Evolutionary conservation across 2,329 filamentous ascomycete genomes (phyloP), one percentile per base, ranked within the genome.

Genomic region (Graphiopsis chlorocephala): DNA sequence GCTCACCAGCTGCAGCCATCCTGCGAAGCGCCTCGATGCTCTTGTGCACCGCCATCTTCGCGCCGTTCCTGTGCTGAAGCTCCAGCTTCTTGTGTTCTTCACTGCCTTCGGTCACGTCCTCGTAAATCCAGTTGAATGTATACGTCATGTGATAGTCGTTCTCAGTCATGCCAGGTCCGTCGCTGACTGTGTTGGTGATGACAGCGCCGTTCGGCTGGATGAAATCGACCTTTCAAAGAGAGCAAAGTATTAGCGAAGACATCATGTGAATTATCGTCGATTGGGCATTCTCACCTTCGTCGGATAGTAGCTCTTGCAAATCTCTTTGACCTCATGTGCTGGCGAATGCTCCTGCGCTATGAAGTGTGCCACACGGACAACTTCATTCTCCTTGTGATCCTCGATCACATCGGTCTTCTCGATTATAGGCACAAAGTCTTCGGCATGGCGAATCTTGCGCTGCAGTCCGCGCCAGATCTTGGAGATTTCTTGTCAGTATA

Each of bases 341-440:
- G 75, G 72, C 23, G 73, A 72, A 33, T 66, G 68, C 25, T 31
- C 45, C 23, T 65, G 59, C 8, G 72, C 69, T 65, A 77, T 77
- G 70, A 83, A 82, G 59, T 72, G 70, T 0, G 80, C 79, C 4
- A 75, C 70, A 6, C 81, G 67, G 26, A 69, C 66, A 4, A 74
- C 72, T 56, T 73, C 73, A 52, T 75, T 76, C 10, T 71, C 70
- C 20, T 75, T 73, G 42, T 64, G 17, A 35, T 81, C 81, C 17
- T 73, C 68, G 0, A 82, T 52, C 0, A 83, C 78, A 28, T 76
- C 72, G 67, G 77, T 80, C n/a, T 65, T 69, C 12, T 69, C 68
- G 64, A 83, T 83, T 2, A 78, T 74, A 0, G 78, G 75, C 0
- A 83, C 79, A 66, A 82, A 83, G 63, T 80, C 78, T 48, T 81